phyloP scores from a whole-genome alignment of 129 eudicot species.

The carrot (Daucus carota) region DNA sequence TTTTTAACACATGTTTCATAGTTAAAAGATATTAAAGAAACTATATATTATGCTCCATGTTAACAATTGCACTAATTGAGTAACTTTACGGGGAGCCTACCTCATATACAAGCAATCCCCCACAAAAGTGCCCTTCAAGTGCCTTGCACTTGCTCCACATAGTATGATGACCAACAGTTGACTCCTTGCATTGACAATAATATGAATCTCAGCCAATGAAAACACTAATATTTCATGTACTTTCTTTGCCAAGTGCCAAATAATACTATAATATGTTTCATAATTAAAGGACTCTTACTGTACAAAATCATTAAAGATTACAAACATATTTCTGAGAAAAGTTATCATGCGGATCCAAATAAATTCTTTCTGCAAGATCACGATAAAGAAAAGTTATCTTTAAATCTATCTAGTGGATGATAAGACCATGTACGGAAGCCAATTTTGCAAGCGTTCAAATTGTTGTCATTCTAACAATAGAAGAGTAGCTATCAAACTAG shows the following conservation, averaged over 20 bases:
- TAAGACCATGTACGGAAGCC: no score
- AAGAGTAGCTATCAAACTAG: no score
- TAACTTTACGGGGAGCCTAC: constrained; percentile 12
- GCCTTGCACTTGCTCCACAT: constrained; percentile 47
- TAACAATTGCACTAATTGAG: background rate
- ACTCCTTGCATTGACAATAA: constrained; percentile 45
- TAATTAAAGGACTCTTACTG: background rate
- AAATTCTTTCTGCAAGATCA: no score
- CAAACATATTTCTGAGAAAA: no score
- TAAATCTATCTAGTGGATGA: no score
- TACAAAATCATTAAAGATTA: background rate
- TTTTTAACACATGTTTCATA: background rate
- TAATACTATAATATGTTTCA: background rate
- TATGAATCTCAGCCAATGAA: background rate
- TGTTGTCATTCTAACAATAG: no score
- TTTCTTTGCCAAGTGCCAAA: background rate
- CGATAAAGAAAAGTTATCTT: no score
- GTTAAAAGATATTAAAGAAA: background rate
- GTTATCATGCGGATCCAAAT: no score
- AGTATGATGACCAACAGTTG: constrained; percentile 55
- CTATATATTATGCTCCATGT: no score
- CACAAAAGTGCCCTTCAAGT: constrained; percentile 64
- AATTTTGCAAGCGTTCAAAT: no score
- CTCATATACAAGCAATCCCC: constrained; percentile 81
- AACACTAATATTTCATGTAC: background rate